A percentile compares a stretch with the other conserved stretches of the same genome.
phyloP scores from a whole-genome alignment of 345 rosid genomes.

The Schrenkiella parvula region DNA sequence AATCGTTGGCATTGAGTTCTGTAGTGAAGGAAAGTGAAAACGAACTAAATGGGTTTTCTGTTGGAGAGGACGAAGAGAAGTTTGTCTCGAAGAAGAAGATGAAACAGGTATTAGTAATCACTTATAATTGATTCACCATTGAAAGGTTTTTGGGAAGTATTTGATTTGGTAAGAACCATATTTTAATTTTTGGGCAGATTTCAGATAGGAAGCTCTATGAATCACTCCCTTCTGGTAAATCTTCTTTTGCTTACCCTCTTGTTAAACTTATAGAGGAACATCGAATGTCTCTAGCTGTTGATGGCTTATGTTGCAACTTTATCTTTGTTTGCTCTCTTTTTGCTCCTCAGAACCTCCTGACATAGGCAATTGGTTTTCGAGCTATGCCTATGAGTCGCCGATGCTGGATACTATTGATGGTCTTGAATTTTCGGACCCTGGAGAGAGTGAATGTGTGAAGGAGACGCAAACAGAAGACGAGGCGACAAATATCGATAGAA shows the following conservation, averaged over 20 bases:
- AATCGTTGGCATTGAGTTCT: conserved; percentile 42
- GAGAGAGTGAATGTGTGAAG: conserved; percentile 33
- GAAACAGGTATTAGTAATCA: conserved; percentile 22
- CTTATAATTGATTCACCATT: neutral
- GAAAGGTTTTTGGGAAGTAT: neutral
- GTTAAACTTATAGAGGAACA: neutral
- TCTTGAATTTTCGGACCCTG: conserved; percentile 17
- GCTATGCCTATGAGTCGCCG: conserved; percentile 60
- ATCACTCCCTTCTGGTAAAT: conserved; percentile 44
- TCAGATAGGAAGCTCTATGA: conserved; percentile 25
- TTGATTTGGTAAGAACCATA: neutral
- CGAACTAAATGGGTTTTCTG: neutral
- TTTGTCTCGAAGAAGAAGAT: neutral
- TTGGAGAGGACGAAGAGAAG: neutral
- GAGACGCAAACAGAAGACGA: conserved; percentile 9
- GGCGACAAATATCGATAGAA: neutral
- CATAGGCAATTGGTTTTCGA: conserved; percentile 57
- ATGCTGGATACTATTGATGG: conserved; percentile 40
- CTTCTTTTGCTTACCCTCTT: neutral
- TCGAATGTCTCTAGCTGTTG: neutral
- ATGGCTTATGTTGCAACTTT: neutral
- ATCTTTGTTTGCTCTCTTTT: neutral
- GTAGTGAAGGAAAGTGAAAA: conserved; percentile 19
- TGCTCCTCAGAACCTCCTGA: conserved; percentile 53
- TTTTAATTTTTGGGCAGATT: conserved; percentile 19